A percentile compares a stretch with the other conserved stretches of the same genome.
Conservation (phyloP, 2,329 filamentous ascomycete species). For the Knufia fluminis region DNA sequence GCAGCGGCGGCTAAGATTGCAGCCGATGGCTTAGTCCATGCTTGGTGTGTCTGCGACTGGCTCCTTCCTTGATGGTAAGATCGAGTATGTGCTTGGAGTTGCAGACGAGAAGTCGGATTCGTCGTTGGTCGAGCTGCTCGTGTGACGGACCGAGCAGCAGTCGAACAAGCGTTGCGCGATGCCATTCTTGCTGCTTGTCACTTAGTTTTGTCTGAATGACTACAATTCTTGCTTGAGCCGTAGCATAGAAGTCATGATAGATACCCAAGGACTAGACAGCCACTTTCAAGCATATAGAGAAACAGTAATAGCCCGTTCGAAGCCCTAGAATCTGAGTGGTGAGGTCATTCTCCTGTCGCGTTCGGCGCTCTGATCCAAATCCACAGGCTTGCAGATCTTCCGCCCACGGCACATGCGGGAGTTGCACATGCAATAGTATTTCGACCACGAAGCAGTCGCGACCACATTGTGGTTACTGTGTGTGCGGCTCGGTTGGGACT, state of each 20-base stretch:
- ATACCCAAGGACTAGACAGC: not conserved
- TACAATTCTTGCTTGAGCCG: not conserved
- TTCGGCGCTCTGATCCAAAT: not conserved
- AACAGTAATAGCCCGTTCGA: not conserved
- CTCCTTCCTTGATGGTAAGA: constrained; percentile 2
- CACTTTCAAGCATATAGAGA: not conserved
- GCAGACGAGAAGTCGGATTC: not conserved
- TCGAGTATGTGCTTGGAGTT: not conserved
- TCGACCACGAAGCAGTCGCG: no score
- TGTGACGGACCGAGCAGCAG: not conserved
- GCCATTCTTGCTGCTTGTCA: not conserved
- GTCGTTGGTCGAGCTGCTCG: not conserved
- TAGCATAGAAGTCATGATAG: not conserved
- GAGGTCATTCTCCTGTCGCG: not conserved
- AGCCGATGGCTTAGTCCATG: constrained; percentile 23
- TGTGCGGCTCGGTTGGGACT: not conserved
- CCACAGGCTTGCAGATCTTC: not conserved
- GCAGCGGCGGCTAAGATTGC: constrained; percentile 34
- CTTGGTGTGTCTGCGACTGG: constrained; percentile 13
- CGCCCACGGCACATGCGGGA: no score
- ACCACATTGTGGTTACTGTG: no score
- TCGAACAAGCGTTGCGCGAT: constrained; percentile 1
- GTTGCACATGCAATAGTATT: no score
- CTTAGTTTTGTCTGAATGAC: no score
- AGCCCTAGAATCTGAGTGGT: not conserved